These are phyloP conservation scores for Tetrapisispora iriomotensis DNA, from an alignment of 805 yeast genomes.

Conservation along the genomic window DNA sequence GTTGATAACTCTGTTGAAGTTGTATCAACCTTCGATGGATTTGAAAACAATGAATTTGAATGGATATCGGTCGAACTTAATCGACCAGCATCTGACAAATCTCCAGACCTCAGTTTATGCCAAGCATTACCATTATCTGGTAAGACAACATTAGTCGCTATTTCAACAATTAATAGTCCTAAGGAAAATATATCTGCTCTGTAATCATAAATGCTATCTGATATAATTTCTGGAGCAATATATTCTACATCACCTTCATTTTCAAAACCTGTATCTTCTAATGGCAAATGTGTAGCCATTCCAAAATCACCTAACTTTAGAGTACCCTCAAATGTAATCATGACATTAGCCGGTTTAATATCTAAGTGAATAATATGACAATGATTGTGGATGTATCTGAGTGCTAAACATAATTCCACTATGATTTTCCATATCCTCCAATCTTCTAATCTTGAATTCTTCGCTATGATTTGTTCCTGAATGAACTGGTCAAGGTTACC, in stretches of 20 bases:
- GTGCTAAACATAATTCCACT: slow-evolving; percentile 71
- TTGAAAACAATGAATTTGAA: slow-evolving; percentile 25
- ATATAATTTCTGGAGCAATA: slow-evolving; percentile 92
- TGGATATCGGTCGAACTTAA: slow-evolving; percentile 62
- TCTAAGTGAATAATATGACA: slow-evolving; percentile 77
- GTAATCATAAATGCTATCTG: slow-evolving; percentile 71
- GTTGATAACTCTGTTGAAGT: slow-evolving; percentile 15
- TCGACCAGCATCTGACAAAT: slow-evolving; percentile 87
- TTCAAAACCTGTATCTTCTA: slow-evolving; percentile 53
- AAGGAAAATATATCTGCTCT: slow-evolving; percentile 94
- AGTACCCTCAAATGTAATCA: slow-evolving; percentile 89
- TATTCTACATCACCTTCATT: slow-evolving; percentile 96
- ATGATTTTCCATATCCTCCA: slow-evolving; percentile 97
- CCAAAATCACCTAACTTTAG: slow-evolving; percentile 96
- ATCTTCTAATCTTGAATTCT: slow-evolving; percentile 58
- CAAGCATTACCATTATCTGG: slow-evolving; percentile 96
- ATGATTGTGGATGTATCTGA: slow-evolving; percentile 66
- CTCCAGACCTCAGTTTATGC: slow-evolving; percentile 94
- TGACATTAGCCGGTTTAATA: slow-evolving; percentile 88
- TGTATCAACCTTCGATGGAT: slow-evolving; percentile 22
- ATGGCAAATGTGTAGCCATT: slow-evolving; percentile 76
- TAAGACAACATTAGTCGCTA: slow-evolving; percentile 87
- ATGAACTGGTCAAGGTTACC: slow-evolving; percentile 80
- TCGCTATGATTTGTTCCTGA: slow-evolving; percentile 65
- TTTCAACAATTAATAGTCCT: slow-evolving; percentile 86